Percentiles rank a stretch among this genome's conserved stretches.
Conservation (phyloP, 257 asterid species). For the Solanum clarkiae region DNA sequence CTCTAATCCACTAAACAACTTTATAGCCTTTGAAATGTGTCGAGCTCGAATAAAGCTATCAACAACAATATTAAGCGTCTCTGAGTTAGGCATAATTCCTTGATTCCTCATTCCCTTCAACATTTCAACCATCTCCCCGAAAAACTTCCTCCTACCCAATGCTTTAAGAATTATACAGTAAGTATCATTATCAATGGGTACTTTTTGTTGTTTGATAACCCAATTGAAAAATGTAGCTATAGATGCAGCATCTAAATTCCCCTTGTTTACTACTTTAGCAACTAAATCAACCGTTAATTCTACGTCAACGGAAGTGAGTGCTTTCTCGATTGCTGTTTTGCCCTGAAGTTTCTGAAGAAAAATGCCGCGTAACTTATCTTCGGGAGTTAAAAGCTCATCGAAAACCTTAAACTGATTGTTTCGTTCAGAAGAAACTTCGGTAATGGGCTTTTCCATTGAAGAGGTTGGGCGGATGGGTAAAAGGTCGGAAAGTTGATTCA, state of each 20-base stretch:
- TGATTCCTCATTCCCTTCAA: constrained; percentile 31
- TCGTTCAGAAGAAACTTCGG: background rate
- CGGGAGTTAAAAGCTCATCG: constrained; percentile 61
- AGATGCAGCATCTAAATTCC: constrained; percentile 48
- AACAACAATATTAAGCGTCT: constrained; percentile 47
- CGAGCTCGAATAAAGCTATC: constrained; percentile 59
- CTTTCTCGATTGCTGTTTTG: constrained; percentile 25
- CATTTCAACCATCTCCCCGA: constrained; percentile 47
- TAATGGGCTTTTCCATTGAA: constrained; percentile 8
- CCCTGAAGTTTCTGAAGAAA: constrained; percentile 57
- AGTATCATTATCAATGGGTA: constrained; percentile 11
- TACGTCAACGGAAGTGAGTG: constrained; percentile 32
- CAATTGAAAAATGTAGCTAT: constrained; percentile 57
- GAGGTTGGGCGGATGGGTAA: constrained; percentile 23
- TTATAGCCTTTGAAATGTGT: constrained; percentile 44
- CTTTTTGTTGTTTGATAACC: constrained; percentile 39
- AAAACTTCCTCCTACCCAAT: constrained; percentile 66
- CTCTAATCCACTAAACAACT: constrained; percentile 39
- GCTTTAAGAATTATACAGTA: constrained; percentile 51
- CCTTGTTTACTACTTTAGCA: constrained; percentile 51
- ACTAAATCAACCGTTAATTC: constrained; percentile 40
- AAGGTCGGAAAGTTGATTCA: constrained; percentile 50
- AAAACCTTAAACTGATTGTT: constrained; percentile 1
- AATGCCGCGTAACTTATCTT: constrained; percentile 73
- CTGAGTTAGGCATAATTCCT: constrained; percentile 30